Percentiles rank a stretch among this genome's conserved stretches.
Evolutionary conservation across 441 rosid species (phyloP).

Genomic region (Eutrema salsugineum): DNA sequence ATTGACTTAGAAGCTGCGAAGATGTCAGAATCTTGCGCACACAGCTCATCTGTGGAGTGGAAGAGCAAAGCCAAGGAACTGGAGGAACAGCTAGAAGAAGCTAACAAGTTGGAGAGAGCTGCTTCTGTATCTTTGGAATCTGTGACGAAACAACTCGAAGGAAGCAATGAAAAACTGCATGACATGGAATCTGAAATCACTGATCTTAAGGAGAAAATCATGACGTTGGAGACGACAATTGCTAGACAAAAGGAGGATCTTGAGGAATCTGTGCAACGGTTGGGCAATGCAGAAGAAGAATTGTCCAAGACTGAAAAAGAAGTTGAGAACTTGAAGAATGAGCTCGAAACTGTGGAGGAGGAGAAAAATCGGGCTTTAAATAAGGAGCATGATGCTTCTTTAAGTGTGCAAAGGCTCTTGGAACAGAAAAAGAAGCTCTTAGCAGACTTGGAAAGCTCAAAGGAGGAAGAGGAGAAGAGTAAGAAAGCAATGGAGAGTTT

Average conservation of each 20-base stretch:
- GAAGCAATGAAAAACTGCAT: slow-evolving; percentile 62
- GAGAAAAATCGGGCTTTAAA: slow-evolving; percentile 73
- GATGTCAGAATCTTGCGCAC: slow-evolving; percentile 76
- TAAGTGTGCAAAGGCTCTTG: slow-evolving; percentile 54
- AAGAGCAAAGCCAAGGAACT: slow-evolving; percentile 55
- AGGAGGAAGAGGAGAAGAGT: slow-evolving; percentile 92
- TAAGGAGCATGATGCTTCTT: slow-evolving; percentile 72
- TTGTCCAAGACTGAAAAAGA: slow-evolving; percentile 38
- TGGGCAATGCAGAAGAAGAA: slow-evolving; percentile 46
- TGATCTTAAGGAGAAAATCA: slow-evolving; percentile 63
- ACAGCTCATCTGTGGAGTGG: slow-evolving; percentile 68
- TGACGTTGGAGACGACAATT: slow-evolving; percentile 65
- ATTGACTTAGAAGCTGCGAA: slow-evolving; percentile 77
- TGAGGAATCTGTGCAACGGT: slow-evolving; percentile 46
- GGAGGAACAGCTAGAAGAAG: slow-evolving; percentile 54
- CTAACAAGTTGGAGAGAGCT: slow-evolving; percentile 68
- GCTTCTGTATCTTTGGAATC: slow-evolving; percentile 77
- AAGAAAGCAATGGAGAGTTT: slow-evolving; percentile 97
- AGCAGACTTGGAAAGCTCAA: slow-evolving; percentile 58
- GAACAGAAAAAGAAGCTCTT: slow-evolving; percentile 76
- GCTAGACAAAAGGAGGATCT: slow-evolving; percentile 63
- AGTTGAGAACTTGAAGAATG: slow-evolving; percentile 52
- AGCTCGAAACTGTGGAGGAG: slow-evolving; percentile 54
- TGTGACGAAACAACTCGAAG: slow-evolving; percentile 81
- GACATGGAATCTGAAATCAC: slow-evolving; percentile 59